phyloP scores from a whole-genome alignment of 768 basidiomycete species.

The Neoboletus magnificus region DNA sequence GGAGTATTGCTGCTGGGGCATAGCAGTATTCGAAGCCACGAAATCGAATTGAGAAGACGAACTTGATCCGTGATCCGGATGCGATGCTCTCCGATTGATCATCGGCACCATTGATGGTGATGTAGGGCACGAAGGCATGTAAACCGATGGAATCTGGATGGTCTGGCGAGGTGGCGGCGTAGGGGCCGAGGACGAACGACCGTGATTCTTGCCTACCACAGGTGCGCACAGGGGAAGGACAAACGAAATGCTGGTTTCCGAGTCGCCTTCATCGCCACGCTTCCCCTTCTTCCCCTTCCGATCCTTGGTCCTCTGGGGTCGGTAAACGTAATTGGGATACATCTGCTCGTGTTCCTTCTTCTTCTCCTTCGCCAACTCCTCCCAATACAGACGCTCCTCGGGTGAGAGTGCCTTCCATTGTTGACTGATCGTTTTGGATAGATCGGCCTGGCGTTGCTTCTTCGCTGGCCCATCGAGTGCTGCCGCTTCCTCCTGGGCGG shows the following conservation, averaged over 20 bases:
- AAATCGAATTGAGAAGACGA: constrained; percentile 52
- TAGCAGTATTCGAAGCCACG: constrained; percentile 43
- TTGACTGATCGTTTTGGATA: constrained; percentile 79
- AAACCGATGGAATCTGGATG: constrained; percentile 65
- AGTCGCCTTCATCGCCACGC: constrained; percentile 42
- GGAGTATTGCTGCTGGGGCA: constrained; percentile 39
- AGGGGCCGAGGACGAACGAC: constrained; percentile 55
- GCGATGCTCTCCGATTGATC: constrained; percentile 59
- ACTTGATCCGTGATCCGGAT: constrained; percentile 46
- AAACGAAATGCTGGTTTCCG: constrained; percentile 51
- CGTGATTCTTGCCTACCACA: constrained; percentile 40
- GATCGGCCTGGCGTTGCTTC: constrained; percentile 75
- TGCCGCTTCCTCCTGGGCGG: constrained; percentile 47
- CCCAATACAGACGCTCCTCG: constrained; percentile 72
- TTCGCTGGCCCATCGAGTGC: constrained; percentile 43
- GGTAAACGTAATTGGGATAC: constrained; percentile 78
- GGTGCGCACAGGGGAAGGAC: constrained; percentile 38
- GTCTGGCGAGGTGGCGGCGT: constrained; percentile 66
- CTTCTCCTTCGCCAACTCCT: constrained; percentile 71
- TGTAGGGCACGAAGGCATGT: constrained; percentile 60
- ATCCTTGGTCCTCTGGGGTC: constrained; percentile 56
- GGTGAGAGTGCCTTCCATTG: constrained; percentile 69
- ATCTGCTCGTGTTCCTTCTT: constrained; percentile 74
- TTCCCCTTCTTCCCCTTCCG: constrained; percentile 48
- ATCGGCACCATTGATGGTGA: constrained; percentile 54